A percentile compares a stretch with the other conserved stretches of the same genome.
Conservation (phyloP, 768 basidiomycete species). For the Coprinopsis cinerea region DNA sequence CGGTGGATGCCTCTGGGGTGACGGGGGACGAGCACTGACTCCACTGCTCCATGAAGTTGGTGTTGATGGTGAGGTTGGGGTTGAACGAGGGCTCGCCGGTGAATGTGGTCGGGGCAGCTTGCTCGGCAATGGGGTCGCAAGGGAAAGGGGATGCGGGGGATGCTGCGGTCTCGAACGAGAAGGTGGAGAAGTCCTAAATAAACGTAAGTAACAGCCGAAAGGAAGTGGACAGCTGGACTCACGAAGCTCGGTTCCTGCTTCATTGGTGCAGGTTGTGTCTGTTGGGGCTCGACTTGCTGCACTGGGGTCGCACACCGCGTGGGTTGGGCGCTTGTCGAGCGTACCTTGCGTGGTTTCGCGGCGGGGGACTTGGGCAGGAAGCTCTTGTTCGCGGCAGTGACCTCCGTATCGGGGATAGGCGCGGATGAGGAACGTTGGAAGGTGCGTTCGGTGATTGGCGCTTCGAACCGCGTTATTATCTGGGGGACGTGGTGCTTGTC, state of each 20-base stretch:
- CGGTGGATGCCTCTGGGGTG: slow-evolving; percentile 36
- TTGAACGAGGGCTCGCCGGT: slow-evolving; percentile 11
- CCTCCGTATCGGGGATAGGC: slow-evolving; percentile 39
- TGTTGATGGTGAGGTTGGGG: slow-evolving; percentile 34
- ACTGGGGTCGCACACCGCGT: slow-evolving; percentile 22
- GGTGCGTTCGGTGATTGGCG: slow-evolving; percentile 67
- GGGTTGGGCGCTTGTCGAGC: slow-evolving; percentile 36
- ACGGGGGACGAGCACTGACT: slow-evolving; percentile 38
- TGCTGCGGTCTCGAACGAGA: slow-evolving; percentile 37
- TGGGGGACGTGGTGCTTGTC: slow-evolving; percentile 54
- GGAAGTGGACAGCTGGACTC: slow-evolving; percentile 22
- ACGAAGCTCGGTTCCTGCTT: slow-evolving; percentile 48
- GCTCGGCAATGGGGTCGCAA: slow-evolving; percentile 25
- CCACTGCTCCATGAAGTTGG: slow-evolving; percentile 37
- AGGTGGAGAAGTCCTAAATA: slow-evolving; percentile 36
- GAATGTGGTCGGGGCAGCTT: slow-evolving; percentile 18
- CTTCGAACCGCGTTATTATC: slow-evolving; percentile 71
- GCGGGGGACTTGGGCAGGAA: slow-evolving; percentile 25
- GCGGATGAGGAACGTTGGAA: slow-evolving; percentile 67
- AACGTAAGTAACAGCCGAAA: background rate
- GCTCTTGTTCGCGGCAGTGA: slow-evolving; percentile 22
- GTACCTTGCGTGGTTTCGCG: slow-evolving; percentile 21
- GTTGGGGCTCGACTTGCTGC: slow-evolving; percentile 11
- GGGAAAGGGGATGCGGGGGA: slow-evolving; percentile 23
- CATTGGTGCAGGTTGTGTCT: slow-evolving; percentile 22